Evolutionary conservation across 441 rosid genomes (phyloP).

Genomic region (Jatropha multifida): DNA sequence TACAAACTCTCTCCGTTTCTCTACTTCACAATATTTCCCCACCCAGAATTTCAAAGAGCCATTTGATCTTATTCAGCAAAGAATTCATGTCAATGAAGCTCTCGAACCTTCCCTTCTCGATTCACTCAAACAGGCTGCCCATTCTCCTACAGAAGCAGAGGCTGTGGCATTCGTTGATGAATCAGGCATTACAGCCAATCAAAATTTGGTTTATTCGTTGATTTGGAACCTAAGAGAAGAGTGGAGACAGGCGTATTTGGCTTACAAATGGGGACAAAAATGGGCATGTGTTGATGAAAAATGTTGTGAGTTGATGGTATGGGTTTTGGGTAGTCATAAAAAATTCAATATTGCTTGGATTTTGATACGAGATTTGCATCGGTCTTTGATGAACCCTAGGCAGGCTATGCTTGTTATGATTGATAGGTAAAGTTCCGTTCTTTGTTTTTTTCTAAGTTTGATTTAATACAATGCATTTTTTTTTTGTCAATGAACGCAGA

Average conservation of each 20-base stretch:
- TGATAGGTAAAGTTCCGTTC: slow-evolving; percentile 53
- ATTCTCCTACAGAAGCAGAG: slow-evolving; percentile 47
- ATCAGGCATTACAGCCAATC: slow-evolving; percentile 41
- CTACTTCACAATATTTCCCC: slow-evolving; percentile 36
- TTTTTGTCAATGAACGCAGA: neutral
- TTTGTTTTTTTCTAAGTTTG: slow-evolving; percentile 3
- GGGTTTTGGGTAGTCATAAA: slow-evolving; percentile 65
- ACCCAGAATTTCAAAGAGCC: slow-evolving; percentile 25
- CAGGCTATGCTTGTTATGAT: slow-evolving; percentile 75
- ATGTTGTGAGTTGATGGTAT: slow-evolving; percentile 52
- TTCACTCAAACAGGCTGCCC: slow-evolving; percentile 46
- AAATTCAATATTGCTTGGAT: slow-evolving; percentile 83
- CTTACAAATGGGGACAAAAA: slow-evolving; percentile 72
- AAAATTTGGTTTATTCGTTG: slow-evolving; percentile 47
- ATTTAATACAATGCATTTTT: neutral
- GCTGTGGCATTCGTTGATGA: slow-evolving; percentile 53
- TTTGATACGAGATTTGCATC: slow-evolving; percentile 68
- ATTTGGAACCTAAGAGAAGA: slow-evolving; percentile 62
- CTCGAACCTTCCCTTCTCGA: slow-evolving; percentile 28
- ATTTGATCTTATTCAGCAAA: slow-evolving; percentile 23
- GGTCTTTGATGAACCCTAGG: slow-evolving; percentile 45
- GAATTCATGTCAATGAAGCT: slow-evolving; percentile 17
- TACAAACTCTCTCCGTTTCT: slow-evolving; percentile 20
- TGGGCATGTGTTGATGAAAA: slow-evolving; percentile 47
- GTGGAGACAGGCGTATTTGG: slow-evolving; percentile 71